These are phyloP conservation scores for Xylaria telfairii DNA, from an alignment of 495 filamentous ascomycete species.

Conservation along the genomic window DNA sequence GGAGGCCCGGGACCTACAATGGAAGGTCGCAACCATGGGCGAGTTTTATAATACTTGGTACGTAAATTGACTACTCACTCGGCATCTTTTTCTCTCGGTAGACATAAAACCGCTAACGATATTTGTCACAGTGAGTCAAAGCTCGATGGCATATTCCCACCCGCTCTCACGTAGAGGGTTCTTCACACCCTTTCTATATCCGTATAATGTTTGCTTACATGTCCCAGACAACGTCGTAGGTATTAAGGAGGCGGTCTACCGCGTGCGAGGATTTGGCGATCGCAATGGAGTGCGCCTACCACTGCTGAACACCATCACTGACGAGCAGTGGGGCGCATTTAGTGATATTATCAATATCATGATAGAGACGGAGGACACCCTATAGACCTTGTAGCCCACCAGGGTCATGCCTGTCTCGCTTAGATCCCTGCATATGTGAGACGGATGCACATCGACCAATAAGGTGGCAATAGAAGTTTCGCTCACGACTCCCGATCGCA, in stretches of 20 bases:
- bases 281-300: slow-evolving; percentile 21
- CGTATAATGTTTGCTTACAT: neutral
- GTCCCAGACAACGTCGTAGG: slow-evolving; percentile 22
- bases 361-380: slow-evolving; percentile 22
- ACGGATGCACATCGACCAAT: slow-evolving; percentile 20
- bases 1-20: slow-evolving; percentile 18
- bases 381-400: slow-evolving; percentile 16
- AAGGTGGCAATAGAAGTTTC: slow-evolving; percentile 18
- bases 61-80: neutral
- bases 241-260: slow-evolving; percentile 20
- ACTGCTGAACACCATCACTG: slow-evolving; percentile 22
- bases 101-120: neutral
- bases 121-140: slow-evolving; percentile 13
- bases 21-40: slow-evolving; percentile 23
- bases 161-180: neutral
- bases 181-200: neutral
- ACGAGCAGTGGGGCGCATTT: slow-evolving; percentile 22
- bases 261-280: slow-evolving; percentile 24
- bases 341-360: slow-evolving; percentile 21
- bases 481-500: slow-evolving; percentile 23
- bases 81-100: neutral
- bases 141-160: neutral
- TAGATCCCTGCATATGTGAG: slow-evolving; percentile 21
- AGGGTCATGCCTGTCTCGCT: slow-evolving; percentile 21
- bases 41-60: slow-evolving; percentile 26